Base-by-base conservation (phyloP, 192 early-diverging fungal genomes). In the Funneliformis mosseae region DNA sequence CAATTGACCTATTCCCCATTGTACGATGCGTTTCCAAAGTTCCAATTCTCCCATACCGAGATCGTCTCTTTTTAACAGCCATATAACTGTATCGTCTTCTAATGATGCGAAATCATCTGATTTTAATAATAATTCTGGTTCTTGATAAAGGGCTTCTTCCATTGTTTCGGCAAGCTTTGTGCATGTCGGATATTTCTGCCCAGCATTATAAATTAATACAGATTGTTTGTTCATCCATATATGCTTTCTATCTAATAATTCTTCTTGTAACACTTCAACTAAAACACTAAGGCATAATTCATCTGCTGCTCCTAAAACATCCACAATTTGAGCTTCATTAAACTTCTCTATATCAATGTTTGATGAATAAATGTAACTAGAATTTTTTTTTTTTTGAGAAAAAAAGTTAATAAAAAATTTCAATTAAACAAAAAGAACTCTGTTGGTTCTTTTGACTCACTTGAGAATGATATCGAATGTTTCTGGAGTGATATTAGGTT, bases 61-160 rank as follows among this genome's bases (percentile, higher is more conserved):
- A 60, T 76, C 50, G 43, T 76, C 50, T 12, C 55, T n/a, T 62
- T 62, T 59, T 61, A 76, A 69, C 18, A 72, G 25, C 70, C 70
- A 72, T 45, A 46, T 27, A 18, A 72, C 21, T 4, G 70, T 72
- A 38, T 72, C 70, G 23, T 45, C 39, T 72, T 72, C 70, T 72
- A 72, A 72, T 25, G 39, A 7, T 0, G 43, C 11, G 48, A 46
- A 72, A 72, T 72, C 70, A 25, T 46, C 70, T 1, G 70, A 72
- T 72, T 72, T 72, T n/a, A 72, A 46, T 72, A 72, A 72, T 27
- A 72, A 72, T 27, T 72, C 70, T 9, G 70, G 70, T 72, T 72
- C 70, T n/a, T 72, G 70, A 72, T 46, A 72, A 46, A 72, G 21
- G 23, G 43, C 43, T 72, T 72, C 70, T 45, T 46, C 11, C 39